A percentile compares a stretch with the other conserved stretches of the same genome.
Evolutionary conservation across 2,329 filamentous ascomycete genomes (phyloP).

Genomic region (Hysterium pulicare): DNA sequence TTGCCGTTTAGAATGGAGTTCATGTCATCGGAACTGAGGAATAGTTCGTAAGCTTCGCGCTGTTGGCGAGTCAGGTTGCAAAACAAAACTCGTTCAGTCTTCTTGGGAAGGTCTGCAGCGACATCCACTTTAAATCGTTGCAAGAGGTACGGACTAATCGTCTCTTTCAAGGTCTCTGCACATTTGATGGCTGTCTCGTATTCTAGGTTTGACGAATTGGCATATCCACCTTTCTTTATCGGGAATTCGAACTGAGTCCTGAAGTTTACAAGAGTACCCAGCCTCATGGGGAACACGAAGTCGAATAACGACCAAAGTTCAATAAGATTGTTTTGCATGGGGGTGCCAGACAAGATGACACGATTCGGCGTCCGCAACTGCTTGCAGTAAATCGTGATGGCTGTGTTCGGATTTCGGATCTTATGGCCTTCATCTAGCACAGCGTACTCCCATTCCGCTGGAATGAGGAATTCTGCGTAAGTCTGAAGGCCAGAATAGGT

Average conservation of each 20-base stretch:
- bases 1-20: conserved; percentile 72
- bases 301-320: conserved; percentile 98
- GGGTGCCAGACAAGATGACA: conserved; percentile 91
- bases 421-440: conserved; percentile 97
- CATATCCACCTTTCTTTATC: conserved; percentile 89
- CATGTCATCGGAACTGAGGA: conserved; percentile 80
- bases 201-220: conserved; percentile 89
- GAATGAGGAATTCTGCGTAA: conserved; percentile 77
- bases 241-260: conserved; percentile 89
- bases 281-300: conserved; percentile 93
- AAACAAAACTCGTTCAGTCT: conserved; percentile 93
- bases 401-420: conserved; percentile 93
- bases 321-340: conserved; percentile 93
- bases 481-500: conserved; percentile 96
- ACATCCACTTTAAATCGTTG: conserved; percentile 93
- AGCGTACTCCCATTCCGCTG: conserved; percentile 86
- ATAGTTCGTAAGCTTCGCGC: conserved; percentile 74
- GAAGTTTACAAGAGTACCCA: conserved; percentile 89
- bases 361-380: conserved; percentile 86
- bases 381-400: conserved; percentile 93
- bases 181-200: conserved; percentile 93
- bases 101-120: conserved; percentile 87
- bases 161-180: conserved; percentile 88
- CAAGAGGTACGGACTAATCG: conserved; percentile 88
- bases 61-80: conserved; percentile 85